Percentiles rank a stretch among this genome's conserved stretches.
phyloP scores from a whole-genome alignment of 352 stramenopile species.

The Pilasporangium apinafurcum region DNA sequence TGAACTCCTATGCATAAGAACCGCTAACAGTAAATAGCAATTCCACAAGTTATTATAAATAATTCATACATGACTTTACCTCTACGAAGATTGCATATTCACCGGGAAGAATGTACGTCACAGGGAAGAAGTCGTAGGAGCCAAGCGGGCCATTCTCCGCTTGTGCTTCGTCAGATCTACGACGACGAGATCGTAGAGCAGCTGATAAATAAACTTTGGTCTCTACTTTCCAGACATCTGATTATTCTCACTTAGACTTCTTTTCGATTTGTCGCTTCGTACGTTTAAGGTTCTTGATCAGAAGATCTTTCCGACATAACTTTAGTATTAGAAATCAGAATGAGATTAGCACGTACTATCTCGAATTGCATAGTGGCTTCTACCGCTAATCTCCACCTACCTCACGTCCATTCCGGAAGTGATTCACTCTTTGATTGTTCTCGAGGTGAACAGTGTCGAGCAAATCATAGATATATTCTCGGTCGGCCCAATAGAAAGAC shows the following conservation, averaged over 20 bases:
- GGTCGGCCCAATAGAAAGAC: slow-evolving; percentile 88
- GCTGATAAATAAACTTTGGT: no score
- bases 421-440: slow-evolving; percentile 84
- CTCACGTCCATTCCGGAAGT: slow-evolving; percentile 86
- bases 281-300: slow-evolving; percentile 95
- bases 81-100: slow-evolving; percentile 95
- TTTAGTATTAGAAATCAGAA: no score
- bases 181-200: no score
- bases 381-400: slow-evolving; percentile 7
- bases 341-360: neutral
- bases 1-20: slow-evolving; percentile 64
- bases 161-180: slow-evolving; percentile 39
- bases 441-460: slow-evolving; percentile 86
- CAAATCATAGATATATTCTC: slow-evolving; percentile 89
- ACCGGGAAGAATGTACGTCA: slow-evolving; percentile 91
- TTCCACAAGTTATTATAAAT: neutral
- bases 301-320: slow-evolving; percentile 90
- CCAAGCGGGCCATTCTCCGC: slow-evolving; percentile 21
- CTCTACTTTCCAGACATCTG: neutral
- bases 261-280: slow-evolving; percentile 77
- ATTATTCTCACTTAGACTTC: slow-evolving; percentile 47
- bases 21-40: neutral
- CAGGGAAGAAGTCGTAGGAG: slow-evolving; percentile 88
- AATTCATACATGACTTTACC: slow-evolving; percentile 6
- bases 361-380: neutral